A percentile compares a stretch with the other conserved stretches of the same genome.
Evolutionary conservation across 2,329 filamentous ascomycete genomes (phyloP).

Genomic region (Paecilomyces formosus): DNA sequence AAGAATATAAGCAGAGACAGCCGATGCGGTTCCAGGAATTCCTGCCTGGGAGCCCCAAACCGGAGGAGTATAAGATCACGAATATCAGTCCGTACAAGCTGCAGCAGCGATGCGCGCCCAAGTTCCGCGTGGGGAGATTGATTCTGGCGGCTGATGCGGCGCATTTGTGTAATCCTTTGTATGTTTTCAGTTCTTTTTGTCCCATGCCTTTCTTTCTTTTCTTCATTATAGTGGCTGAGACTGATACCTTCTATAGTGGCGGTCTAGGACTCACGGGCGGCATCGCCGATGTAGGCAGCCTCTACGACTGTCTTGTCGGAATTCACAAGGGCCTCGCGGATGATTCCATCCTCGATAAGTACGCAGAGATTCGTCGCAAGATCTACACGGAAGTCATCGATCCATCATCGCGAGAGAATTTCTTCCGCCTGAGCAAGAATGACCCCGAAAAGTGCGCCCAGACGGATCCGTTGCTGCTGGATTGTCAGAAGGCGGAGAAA

Average conservation of each 20-base stretch:
- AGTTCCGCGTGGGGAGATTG: slow-evolving; percentile 51
- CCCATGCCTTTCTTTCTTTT: background rate
- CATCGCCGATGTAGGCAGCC: slow-evolving; percentile 55
- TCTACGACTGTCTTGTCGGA: slow-evolving; percentile 51
- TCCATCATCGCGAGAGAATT: slow-evolving; percentile 36
- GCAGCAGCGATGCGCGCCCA: slow-evolving; percentile 53
- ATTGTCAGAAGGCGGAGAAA: slow-evolving; percentile 23
- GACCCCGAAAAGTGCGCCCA: slow-evolving; percentile 29
- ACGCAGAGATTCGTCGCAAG: slow-evolving; percentile 31
- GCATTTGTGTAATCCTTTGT: slow-evolving; percentile 50
- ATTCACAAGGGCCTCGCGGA: slow-evolving; percentile 32
- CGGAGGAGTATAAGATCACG: slow-evolving; percentile 49
- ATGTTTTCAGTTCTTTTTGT: slow-evolving; percentile 7
- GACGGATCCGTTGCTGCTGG: slow-evolving; percentile 28
- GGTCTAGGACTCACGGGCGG: slow-evolving; percentile 58
- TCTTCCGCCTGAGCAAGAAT: slow-evolving; percentile 24
- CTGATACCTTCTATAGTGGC: slow-evolving; percentile 38
- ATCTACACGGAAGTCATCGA: slow-evolving; percentile 34
- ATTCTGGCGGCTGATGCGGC: slow-evolving; percentile 55
- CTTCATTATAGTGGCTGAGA: background rate
- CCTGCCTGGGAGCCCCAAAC: slow-evolving; percentile 53
- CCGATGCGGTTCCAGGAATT: slow-evolving; percentile 51
- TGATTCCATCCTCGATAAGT: slow-evolving; percentile 37
- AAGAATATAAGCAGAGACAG: slow-evolving; percentile 48
- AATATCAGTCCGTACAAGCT: slow-evolving; percentile 55